Conservation (phyloP, 208 protist species). For the Strigomonas oncopelti region DNA sequence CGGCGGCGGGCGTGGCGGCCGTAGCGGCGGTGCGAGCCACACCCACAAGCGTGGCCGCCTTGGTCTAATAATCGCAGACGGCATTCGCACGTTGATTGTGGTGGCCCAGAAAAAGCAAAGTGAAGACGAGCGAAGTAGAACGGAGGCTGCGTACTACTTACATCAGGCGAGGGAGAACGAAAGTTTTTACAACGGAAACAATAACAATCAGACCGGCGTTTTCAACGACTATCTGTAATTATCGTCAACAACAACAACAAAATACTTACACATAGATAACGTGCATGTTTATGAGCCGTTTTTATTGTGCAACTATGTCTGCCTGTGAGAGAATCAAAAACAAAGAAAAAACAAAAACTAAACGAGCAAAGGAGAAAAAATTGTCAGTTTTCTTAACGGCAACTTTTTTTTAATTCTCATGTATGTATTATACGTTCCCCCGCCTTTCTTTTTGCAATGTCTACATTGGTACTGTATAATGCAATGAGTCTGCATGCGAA, state of each 20-base stretch:
- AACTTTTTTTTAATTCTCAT: neutral
- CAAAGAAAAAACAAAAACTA: neutral
- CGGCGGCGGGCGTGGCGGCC: neutral
- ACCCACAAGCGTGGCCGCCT: slow-evolving; percentile 26
- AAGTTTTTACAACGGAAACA: neutral
- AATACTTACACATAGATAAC: too few relatives aligned
- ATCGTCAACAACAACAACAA: neutral
- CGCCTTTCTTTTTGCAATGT: neutral
- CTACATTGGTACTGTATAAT: too few relatives aligned
- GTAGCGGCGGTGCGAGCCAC: neutral
- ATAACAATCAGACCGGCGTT: neutral
- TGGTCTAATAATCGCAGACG: slow-evolving; percentile 63
- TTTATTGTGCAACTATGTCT: too few relatives aligned
- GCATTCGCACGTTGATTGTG: slow-evolving; percentile 60
- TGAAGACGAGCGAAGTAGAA: slow-evolving; percentile 17
- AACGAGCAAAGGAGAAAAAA: neutral
- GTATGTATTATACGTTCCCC: too few relatives aligned
- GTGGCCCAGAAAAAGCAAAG: slow-evolving; percentile 57
- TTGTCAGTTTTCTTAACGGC: too few relatives aligned
- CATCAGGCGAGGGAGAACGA: neutral
- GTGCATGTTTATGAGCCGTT: too few relatives aligned
- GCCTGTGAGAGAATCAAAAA: neutral
- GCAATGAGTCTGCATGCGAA: neutral
- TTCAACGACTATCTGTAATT: neutral
- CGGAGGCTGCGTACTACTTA: neutral